These are phyloP conservation scores for Poteriospumella lacustris DNA, from an alignment of 108 stramenopile species.

Conservation along the genomic window DNA sequence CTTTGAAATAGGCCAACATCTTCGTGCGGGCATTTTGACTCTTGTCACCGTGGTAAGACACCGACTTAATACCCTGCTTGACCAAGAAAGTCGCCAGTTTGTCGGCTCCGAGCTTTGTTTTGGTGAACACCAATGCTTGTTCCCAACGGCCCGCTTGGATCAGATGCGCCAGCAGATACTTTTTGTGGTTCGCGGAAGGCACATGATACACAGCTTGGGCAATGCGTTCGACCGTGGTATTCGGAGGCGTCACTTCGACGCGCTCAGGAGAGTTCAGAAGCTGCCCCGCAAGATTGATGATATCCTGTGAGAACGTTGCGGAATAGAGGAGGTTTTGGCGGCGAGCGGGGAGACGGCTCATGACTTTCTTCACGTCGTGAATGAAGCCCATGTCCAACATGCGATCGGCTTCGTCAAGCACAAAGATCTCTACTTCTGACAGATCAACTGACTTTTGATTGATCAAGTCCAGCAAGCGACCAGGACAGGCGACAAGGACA, in stretches of 20 bases:
- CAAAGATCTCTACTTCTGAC: slow-evolving; percentile 64
- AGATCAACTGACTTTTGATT: slow-evolving; percentile 74
- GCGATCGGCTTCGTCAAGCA: slow-evolving; percentile 96
- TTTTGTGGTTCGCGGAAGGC: no score
- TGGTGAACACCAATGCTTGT: slow-evolving; percentile 93
- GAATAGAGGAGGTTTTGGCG: slow-evolving; percentile 94
- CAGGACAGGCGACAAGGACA: slow-evolving; percentile 89
- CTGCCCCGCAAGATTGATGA: slow-evolving; percentile 75
- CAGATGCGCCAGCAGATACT: slow-evolving; percentile 64
- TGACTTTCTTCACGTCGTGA: slow-evolving; percentile 34
- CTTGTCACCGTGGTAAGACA: slow-evolving; percentile 95
- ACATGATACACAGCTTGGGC: no score
- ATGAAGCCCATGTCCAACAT: slow-evolving; percentile 63
- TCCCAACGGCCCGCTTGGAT: slow-evolving; percentile 73
- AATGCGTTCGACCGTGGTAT: neutral
- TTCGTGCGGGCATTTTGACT: slow-evolving; percentile 73
- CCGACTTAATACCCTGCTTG: no score
- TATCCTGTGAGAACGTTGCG: slow-evolving; percentile 94
- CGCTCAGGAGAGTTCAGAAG: slow-evolving; percentile 77
- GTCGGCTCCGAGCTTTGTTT: slow-evolving; percentile 86
- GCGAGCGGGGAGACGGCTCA: no score
- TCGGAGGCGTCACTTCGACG: slow-evolving; percentile 58
- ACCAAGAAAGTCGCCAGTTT: no score
- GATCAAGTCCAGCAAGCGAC: slow-evolving; percentile 84
- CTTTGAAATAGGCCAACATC: slow-evolving; percentile 80